These are phyloP conservation scores for Pythium myriotylum DNA, from an alignment of 352 stramenopile species.

Conservation along the genomic window DNA sequence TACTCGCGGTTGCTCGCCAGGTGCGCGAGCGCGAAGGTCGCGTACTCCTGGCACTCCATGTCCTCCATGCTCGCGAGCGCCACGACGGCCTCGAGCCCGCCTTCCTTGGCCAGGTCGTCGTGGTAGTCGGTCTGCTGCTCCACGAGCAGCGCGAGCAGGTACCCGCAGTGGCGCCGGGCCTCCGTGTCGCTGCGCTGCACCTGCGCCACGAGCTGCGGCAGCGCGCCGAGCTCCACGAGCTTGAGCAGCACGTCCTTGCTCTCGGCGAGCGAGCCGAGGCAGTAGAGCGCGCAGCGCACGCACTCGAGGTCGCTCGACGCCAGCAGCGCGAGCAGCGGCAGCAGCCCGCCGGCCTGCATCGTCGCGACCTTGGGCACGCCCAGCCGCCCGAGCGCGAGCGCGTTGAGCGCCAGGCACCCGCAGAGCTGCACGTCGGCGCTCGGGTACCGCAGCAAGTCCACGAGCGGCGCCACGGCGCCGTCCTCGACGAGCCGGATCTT, in stretches of 20 bases:
- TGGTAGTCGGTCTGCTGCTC: conserved; percentile 94
- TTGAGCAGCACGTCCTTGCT: conserved; percentile 90
- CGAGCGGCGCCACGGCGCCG: conserved; percentile 89
- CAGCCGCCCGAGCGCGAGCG: conserved; percentile 86
- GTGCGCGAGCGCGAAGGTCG: conserved; percentile 94
- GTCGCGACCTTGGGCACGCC: conserved; percentile 87
- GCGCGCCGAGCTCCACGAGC: conserved; percentile 87
- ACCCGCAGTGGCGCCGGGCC: conserved; percentile 91
- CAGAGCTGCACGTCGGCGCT: conserved; percentile 93
- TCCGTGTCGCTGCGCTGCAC: conserved; percentile 87
- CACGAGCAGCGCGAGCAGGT: conserved; percentile 90
- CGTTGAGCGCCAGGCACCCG: conserved; percentile 91
- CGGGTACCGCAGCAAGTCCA: conserved; percentile 94
- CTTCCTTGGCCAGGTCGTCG: conserved; percentile 86
- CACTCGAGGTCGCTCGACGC: conserved; percentile 89
- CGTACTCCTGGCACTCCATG: conserved; percentile 96
- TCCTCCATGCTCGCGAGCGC: conserved; percentile 93
- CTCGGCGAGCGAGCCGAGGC: conserved; percentile 92
- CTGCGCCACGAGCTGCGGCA: conserved; percentile 86
- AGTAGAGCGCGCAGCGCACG: conserved; percentile 90
- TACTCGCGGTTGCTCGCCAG: conserved; percentile 94
- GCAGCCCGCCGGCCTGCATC: conserved; percentile 89
- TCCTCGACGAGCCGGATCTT: conserved; percentile 93
- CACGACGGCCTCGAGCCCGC: conserved; percentile 89
- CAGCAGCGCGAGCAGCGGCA: conserved; percentile 89